phyloP scores from a whole-genome alignment of 202 grass and related monocot genomes.

The Sporobolus alterniflorus region DNA sequence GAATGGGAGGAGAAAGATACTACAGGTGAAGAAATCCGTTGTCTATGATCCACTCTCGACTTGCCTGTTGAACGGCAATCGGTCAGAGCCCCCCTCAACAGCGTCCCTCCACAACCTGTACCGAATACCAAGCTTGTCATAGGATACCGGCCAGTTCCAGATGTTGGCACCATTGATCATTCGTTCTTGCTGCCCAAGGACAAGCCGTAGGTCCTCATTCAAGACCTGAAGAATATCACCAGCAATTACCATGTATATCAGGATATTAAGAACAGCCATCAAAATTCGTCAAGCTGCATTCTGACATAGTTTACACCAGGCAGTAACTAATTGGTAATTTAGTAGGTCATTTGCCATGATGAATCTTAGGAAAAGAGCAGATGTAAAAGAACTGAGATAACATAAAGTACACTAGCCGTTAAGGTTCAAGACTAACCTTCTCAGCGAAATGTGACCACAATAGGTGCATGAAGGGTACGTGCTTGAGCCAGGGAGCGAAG shows the following conservation, averaged over 20 bases:
- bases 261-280: not conserved
- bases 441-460: conserved; percentile 96
- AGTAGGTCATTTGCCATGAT: not conserved
- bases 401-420: not conserved
- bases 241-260: not conserved
- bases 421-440: conserved; percentile 51
- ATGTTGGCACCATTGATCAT: conserved; percentile 91
- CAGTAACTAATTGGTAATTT: not conserved
- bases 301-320: not conserved
- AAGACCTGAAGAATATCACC: conserved; percentile 61
- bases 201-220: conserved; percentile 94
- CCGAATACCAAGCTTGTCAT: conserved; percentile 92
- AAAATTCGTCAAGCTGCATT: not conserved
- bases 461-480: conserved; percentile 81
- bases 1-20: conserved; percentile 29
- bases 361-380: not conserved
- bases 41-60: conserved; percentile 50
- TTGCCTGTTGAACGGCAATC: conserved; percentile 70
- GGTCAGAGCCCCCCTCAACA: conserved; percentile 63
- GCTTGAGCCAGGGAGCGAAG: conserved; percentile 95
- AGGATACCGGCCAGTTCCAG: conserved; percentile 89
- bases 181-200: conserved; percentile 92
- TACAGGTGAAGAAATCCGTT: conserved; percentile 21
- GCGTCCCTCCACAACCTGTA: conserved; percentile 68
- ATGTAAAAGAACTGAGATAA: not conserved